phyloP scores from a whole-genome alignment of 2,329 filamentous ascomycete species.

The Ophiocordyceps camponoti-saundersi region DNA sequence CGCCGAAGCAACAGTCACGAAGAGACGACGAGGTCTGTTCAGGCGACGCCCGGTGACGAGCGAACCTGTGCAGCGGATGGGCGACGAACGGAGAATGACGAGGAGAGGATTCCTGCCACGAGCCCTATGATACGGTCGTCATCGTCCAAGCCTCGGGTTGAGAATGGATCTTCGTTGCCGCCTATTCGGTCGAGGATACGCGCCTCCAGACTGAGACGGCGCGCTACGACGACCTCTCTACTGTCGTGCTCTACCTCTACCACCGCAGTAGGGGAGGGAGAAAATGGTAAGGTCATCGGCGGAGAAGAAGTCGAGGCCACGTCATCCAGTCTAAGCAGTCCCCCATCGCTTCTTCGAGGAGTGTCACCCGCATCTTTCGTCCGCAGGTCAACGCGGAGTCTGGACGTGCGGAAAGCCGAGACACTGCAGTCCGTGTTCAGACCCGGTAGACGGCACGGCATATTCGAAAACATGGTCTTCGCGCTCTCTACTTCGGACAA shows the following conservation, averaged over 20 bases:
- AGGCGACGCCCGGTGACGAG: conserved; percentile 12
- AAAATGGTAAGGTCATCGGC: too few relatives aligned
- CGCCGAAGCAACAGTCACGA: conserved; percentile 5
- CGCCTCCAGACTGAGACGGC: too few relatives aligned
- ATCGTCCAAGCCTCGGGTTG: too few relatives aligned
- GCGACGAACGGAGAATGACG: conserved; percentile 4
- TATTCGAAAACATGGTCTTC: conserved; percentile 77
- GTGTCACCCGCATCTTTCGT: background rate
- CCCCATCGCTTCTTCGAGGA: background rate
- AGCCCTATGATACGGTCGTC: conserved; percentile 10
- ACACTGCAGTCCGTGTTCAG: conserved; percentile 10
- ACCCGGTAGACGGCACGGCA: conserved; percentile 9
- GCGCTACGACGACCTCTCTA: too few relatives aligned
- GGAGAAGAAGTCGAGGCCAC: background rate
- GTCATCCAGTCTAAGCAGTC: background rate
- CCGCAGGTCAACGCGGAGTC: background rate
- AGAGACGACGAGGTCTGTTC: conserved; percentile 9
- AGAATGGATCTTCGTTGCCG: too few relatives aligned
- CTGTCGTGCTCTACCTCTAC: too few relatives aligned
- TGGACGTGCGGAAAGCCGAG: conserved; percentile 1
- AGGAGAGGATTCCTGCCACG: conserved; percentile 22
- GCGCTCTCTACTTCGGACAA: conserved; percentile 45
- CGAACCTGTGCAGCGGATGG: conserved; percentile 2
- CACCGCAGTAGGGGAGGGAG: too few relatives aligned
- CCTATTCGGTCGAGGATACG: too few relatives aligned